Base-by-base conservation (phyloP, 139 green algal species). In the Tetraselmis chui region DNA sequence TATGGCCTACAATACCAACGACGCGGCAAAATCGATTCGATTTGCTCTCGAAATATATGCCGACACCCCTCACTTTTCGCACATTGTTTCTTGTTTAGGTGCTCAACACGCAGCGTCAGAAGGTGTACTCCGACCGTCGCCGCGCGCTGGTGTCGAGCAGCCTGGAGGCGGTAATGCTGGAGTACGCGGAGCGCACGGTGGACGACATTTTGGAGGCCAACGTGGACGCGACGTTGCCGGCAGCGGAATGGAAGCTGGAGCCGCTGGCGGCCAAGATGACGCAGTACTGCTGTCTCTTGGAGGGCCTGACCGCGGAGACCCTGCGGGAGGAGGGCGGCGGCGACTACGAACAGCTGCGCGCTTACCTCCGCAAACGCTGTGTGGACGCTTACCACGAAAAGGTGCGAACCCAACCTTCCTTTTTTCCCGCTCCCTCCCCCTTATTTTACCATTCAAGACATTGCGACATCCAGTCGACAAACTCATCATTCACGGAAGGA, bases 201-300 rank as follows among this genome's bases (percentile, higher is more conserved):
- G 95, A 99, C 82, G 97, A 99, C 87, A 98, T 99, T 83, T 83
- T 99, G 31, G 91, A 99, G 89, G 96, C 96, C 59, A 99, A 98
- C 87, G 84, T 98, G 1, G 89, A 97, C 80, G 77, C 85, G 1
- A 80, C 83, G 2, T 59, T 90, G 24, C 89, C 92, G 1, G 83
- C 87, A 23, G 82, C 92, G 23, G 88, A 97, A 81, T 99, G 96
- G 96, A 80, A 85, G 5, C 83, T 98, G 76, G 94, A n/a, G n/a
- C n/a, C 85, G 22, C 88, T 99, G 29, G 93, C 90, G 2, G 87
- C 76, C 76, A 99, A 99, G 89, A 90, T 99, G 87, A 88, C 90
- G 77, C 96, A 99, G 90, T 99, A 98, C 89, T 99, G 96, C 89
- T 89, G 89, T 77, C 79, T 97, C 78, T 85, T 99, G 84, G 88